phyloP scores from a whole-genome alignment of 768 basidiomycete genomes.

The Coprinopsis cinerea region DNA sequence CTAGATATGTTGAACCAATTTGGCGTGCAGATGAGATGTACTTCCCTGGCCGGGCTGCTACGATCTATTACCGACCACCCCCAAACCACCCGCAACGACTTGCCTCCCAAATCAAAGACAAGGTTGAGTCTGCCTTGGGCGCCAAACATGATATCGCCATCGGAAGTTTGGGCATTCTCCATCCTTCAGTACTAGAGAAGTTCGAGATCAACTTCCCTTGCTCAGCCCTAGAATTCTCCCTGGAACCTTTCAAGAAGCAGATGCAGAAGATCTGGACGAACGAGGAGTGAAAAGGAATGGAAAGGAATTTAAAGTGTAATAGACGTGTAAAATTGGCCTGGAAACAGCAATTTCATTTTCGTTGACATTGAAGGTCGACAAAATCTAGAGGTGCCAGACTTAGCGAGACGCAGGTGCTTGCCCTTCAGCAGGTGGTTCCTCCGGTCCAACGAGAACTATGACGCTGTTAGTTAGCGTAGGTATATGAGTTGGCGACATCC shows the following conservation, averaged over 20 bases:
- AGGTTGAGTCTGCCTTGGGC: slow-evolving; percentile 39
- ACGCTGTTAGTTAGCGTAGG: background rate
- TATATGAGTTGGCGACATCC: slow-evolving; percentile 20
- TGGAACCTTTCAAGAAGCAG: slow-evolving; percentile 90
- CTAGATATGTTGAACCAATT: background rate
- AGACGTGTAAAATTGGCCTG: slow-evolving; percentile 12
- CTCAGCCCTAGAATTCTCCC: slow-evolving; percentile 88
- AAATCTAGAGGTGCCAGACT: too few species aligned
- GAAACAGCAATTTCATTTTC: background rate
- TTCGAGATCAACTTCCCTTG: slow-evolving; percentile 95
- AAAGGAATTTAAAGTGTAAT: slow-evolving; percentile 10
- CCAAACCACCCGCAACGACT: slow-evolving; percentile 28
- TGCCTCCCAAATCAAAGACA: slow-evolving; percentile 30
- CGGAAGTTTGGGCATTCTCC: slow-evolving; percentile 89
- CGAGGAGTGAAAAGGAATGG: slow-evolving; percentile 30
- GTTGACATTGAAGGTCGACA: too few species aligned
- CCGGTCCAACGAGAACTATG: slow-evolving; percentile 28
- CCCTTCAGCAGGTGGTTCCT: slow-evolving; percentile 21
- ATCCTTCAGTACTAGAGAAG: slow-evolving; percentile 85
- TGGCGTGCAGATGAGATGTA: slow-evolving; percentile 71
- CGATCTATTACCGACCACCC: slow-evolving; percentile 76
- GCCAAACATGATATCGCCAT: slow-evolving; percentile 60
- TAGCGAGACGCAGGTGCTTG: background rate
- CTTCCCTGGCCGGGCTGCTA: slow-evolving; percentile 94
- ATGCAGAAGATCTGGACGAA: slow-evolving; percentile 53